These are phyloP conservation scores for Tanozyma kutaoensis DNA, from an alignment of 805 yeast species.

Conservation along the genomic window DNA sequence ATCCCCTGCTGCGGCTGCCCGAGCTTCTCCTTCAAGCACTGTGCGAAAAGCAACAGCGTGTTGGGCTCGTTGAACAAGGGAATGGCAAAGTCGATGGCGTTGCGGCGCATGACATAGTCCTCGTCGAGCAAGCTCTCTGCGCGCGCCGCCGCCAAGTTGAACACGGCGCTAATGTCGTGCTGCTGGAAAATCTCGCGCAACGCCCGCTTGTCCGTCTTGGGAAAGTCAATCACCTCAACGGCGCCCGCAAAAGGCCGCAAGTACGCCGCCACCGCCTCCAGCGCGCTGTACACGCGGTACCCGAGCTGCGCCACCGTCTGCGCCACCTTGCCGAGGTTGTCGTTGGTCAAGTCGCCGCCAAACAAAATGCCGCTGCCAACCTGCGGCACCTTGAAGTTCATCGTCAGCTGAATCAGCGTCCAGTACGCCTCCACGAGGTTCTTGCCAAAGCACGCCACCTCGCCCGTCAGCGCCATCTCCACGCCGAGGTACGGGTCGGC, in stretches of 20 bases:
- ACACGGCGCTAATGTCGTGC: slow-evolving; percentile 73
- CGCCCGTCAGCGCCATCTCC: slow-evolving; percentile 99
- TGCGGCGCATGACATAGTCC: slow-evolving; percentile 97
- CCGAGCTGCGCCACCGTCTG: slow-evolving; percentile 57
- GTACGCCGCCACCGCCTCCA: slow-evolving; percentile 58
- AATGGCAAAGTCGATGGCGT: slow-evolving; percentile 95
- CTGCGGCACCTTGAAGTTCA: slow-evolving; percentile 90
- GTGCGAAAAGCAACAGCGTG: slow-evolving; percentile 78
- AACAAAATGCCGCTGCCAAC: slow-evolving; percentile 85
- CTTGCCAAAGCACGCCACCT: slow-evolving; percentile 91
- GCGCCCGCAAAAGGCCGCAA: slow-evolving; percentile 33
- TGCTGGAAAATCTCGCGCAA: slow-evolving; percentile 88
- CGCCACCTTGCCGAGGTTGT: slow-evolving; percentile 64
- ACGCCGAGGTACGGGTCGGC: slow-evolving; percentile 99
- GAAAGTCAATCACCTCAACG: slow-evolving; percentile 71
- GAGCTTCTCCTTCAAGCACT: slow-evolving; percentile 64
- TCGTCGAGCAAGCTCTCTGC: slow-evolving; percentile 77
- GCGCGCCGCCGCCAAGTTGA: slow-evolving; percentile 83
- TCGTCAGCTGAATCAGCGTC: slow-evolving; percentile 92
- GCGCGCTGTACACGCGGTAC: slow-evolving; percentile 70
- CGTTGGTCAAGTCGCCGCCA: slow-evolving; percentile 82
- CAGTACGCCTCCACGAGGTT: slow-evolving; percentile 87
- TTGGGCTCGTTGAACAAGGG: slow-evolving; percentile 96
- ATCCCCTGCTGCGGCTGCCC: slow-evolving; percentile 38
- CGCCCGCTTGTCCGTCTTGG: slow-evolving; percentile 84